These are phyloP conservation scores for Leccinum boreale DNA, from an alignment of 768 basidiomycete species.

Conservation along the genomic window DNA sequence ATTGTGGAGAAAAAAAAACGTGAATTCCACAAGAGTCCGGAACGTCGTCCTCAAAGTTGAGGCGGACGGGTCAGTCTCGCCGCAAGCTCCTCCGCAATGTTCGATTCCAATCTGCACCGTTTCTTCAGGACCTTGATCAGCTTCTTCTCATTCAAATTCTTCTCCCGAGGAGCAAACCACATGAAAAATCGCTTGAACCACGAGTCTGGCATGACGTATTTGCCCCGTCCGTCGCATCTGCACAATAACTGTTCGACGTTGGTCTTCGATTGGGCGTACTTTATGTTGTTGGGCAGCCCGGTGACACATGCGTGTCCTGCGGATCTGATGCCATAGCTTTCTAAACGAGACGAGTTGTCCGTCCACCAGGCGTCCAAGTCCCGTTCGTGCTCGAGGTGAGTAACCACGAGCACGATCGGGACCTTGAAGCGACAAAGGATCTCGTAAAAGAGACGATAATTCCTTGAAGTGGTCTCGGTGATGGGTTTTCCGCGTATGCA, in stretches of 20 bases:
- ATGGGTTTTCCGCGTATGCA: too few species aligned
- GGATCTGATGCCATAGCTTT: slow-evolving; percentile 18
- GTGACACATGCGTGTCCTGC: slow-evolving; percentile 34
- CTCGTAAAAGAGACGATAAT: too few species aligned
- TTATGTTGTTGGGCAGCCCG: slow-evolving; percentile 14
- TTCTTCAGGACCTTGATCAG: neutral
- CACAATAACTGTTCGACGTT: neutral
- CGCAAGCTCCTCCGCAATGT: neutral
- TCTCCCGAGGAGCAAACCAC: neutral
- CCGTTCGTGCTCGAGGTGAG: slow-evolving; percentile 35
- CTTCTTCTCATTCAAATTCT: neutral
- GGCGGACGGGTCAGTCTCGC: neutral
- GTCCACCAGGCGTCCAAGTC: slow-evolving; percentile 34
- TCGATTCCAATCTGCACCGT: neutral
- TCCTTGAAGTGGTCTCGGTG: too few species aligned
- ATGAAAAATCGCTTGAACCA: neutral
- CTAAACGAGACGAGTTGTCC: slow-evolving; percentile 20
- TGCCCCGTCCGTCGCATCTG: neutral
- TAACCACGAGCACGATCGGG: too few species aligned
- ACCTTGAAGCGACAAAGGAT: too few species aligned
- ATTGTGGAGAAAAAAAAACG: too few species aligned
- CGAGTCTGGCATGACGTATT: neutral
- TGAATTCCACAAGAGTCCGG: too few species aligned
- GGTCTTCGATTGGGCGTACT: slow-evolving; percentile 8
- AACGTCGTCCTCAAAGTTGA: too few species aligned